Evolutionary conservation across 208 protist genomes (phyloP), one percentile per base, ranked within the genome.

Genomic region (Acanthamoeba triangularis): DNA sequence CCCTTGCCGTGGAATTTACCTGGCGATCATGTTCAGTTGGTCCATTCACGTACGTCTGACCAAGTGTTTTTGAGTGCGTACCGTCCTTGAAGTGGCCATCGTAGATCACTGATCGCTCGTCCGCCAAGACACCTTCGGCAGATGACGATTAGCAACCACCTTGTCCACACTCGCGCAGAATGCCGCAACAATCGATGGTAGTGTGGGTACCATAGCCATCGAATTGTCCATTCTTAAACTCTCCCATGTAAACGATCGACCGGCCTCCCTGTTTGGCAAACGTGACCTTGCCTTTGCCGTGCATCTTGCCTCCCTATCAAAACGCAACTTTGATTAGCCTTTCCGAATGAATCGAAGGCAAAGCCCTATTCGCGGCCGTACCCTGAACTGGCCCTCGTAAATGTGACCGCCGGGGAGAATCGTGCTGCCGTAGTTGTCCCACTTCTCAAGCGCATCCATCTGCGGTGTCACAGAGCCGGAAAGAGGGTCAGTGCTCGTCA

Each of bases 161-260:
- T n/a, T n/a, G n/a, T n/a, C n/a, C n/a, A n/a, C n/a, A n/a, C n/a
- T n/a, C n/a, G n/a, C n/a, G n/a, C n/a, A n/a, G n/a, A n/a, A n/a
- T n/a, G n/a, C n/a, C n/a, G n/a, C n/a, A n/a, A n/a, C n/a, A n/a
- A 14, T 67, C 25, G 2, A 18, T 16, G 44, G 78, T n/a, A n/a
- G n/a, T n/a, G n/a, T n/a, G n/a, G n/a, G n/a, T 49, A 85, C 78
- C 78, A 33, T 85, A 85, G 35, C 78, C 78, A 16, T 85, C 78
- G 16, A 85, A 49, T 30, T 85, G 18, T 30, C 78, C 78, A 33
- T 85, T 59, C 25, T 23, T 25, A 28, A 85, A 85, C 6, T 85
- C 41, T 25, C 78, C 78, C 11, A 18, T 49, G 47, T 85, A 85
- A 18, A 85, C 78, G n/a, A 35, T 8, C 69, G 18, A 30, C 6